Conservation (phyloP, 2,329 filamentous ascomycete species). For the Microcyclosporella mali region DNA sequence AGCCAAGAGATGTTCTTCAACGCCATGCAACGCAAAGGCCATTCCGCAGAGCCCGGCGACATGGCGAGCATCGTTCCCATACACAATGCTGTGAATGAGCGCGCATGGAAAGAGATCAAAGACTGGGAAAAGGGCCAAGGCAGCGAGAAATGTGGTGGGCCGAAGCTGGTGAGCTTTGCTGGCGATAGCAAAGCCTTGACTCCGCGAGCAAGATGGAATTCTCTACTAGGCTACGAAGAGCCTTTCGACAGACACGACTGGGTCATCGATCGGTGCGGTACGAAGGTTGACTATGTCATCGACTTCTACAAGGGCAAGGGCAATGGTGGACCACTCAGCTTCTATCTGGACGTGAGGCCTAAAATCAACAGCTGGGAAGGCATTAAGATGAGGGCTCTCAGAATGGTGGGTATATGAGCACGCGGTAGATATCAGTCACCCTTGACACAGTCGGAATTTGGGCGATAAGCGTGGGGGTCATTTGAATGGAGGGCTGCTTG, state of each 20-base stretch:
- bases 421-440: not conserved
- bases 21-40: slow-evolving; percentile 86
- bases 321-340: slow-evolving; percentile 47
- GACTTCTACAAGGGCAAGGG: slow-evolving; percentile 83
- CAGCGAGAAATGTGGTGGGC: slow-evolving; percentile 65
- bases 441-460: no score
- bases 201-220: slow-evolving; percentile 77
- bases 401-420: slow-evolving; percentile 20
- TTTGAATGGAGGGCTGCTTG: no score
- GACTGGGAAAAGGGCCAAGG: slow-evolving; percentile 70
- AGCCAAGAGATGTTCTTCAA: slow-evolving; percentile 98
- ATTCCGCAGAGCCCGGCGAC: slow-evolving; percentile 63
- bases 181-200: slow-evolving; percentile 62
- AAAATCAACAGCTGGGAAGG: slow-evolving; percentile 60
- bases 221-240: slow-evolving; percentile 71
- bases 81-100: slow-evolving; percentile 97
- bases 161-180: slow-evolving; percentile 74
- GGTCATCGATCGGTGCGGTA: slow-evolving; percentile 88
- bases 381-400: slow-evolving; percentile 48
- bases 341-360: slow-evolving; percentile 60
- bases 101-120: slow-evolving; percentile 88
- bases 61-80: slow-evolving; percentile 93
- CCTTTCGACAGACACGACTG: slow-evolving; percentile 97
- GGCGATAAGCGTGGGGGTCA: no score
- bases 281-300: slow-evolving; percentile 86